Evolutionary conservation across 192 early-diverging fungal species (phyloP).

Genomic region (Allomyces macrogynus): DNA sequence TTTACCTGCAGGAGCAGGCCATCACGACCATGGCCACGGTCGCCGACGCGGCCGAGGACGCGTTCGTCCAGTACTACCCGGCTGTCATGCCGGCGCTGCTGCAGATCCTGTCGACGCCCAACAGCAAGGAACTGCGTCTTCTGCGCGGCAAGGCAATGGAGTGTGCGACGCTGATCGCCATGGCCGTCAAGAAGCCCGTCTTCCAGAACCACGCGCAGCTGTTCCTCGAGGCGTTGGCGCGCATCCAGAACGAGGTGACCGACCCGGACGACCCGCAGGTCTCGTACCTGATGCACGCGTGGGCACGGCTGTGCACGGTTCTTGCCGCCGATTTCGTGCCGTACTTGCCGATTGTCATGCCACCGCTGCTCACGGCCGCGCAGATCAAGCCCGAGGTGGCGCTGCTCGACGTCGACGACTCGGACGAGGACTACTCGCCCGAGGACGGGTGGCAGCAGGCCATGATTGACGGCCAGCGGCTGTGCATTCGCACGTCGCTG

Average conservation of each 20-base stretch:
- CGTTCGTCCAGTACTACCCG: conserved; percentile 78
- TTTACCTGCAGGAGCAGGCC: conserved; percentile 96
- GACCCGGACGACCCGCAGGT: conserved; percentile 87
- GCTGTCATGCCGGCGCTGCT: conserved; percentile 92
- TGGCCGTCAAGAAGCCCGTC: conserved; percentile 79
- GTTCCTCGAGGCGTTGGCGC: conserved; percentile 59
- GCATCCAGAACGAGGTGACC: conserved; percentile 51
- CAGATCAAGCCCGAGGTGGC: conserved; percentile 82
- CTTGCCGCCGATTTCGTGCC: conserved; percentile 87
- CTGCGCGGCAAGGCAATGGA: conserved; percentile 95
- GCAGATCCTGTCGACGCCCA: conserved; percentile 64
- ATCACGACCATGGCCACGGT: conserved; percentile 94
- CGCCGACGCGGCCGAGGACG: conserved; percentile 81
- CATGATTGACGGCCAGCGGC: conserved; percentile 71
- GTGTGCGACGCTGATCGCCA: conserved; percentile 83
- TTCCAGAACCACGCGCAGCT: conserved; percentile 59
- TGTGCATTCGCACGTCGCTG: conserved; percentile 85
- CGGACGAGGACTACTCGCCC: conserved; percentile 63
- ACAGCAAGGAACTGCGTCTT: conserved; percentile 65
- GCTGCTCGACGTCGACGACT: conserved; percentile 60
- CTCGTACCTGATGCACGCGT: conserved; percentile 80
- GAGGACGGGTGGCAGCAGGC: conserved; percentile 99
- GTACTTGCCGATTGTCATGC: conserved; percentile 77
- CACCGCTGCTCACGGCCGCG: conserved; percentile 69
- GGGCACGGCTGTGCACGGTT: conserved; percentile 93